Evolutionary conservation across 2,329 filamentous ascomycete species (phyloP).

Genomic region (Sarocladium kiliense): DNA sequence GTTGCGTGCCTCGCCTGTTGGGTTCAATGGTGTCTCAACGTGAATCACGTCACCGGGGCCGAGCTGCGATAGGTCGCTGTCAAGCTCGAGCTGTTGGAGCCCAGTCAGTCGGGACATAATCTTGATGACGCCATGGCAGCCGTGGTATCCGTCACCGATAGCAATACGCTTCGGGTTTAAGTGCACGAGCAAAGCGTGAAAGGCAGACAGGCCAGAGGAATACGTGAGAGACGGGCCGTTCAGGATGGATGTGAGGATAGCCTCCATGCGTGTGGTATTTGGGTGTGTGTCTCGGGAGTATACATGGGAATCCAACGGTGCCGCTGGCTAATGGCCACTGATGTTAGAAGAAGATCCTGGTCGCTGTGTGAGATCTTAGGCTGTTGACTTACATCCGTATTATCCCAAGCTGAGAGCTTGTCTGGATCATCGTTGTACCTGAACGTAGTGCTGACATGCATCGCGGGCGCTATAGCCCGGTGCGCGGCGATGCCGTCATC

Average conservation of each 20-base stretch:
- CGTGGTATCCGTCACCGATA: slow-evolving; percentile 85
- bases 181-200: slow-evolving; percentile 81
- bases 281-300: slow-evolving; percentile 80
- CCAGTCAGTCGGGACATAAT: slow-evolving; percentile 72
- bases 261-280: slow-evolving; percentile 79
- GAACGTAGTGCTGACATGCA: slow-evolving; percentile 91
- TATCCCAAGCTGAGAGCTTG: slow-evolving; percentile 46
- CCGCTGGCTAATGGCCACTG: slow-evolving; percentile 35
- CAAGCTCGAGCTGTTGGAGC: slow-evolving; percentile 66
- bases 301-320: slow-evolving; percentile 60
- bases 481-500: slow-evolving; percentile 72
- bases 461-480: slow-evolving; percentile 77
- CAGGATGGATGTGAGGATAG: slow-evolving; percentile 70
- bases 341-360: slow-evolving; percentile 9
- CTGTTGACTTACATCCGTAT: slow-evolving; percentile 47
- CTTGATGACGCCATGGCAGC: slow-evolving; percentile 78
- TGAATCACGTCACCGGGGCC: slow-evolving; percentile 79
- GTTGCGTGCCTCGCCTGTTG: slow-evolving; percentile 73
- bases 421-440: slow-evolving; percentile 71
- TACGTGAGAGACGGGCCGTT: slow-evolving; percentile 70
- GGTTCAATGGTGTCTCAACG: slow-evolving; percentile 91
- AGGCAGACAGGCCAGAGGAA: slow-evolving; percentile 77
- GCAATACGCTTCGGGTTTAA: slow-evolving; percentile 79
- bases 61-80: slow-evolving; percentile 61
- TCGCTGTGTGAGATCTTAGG: no score